phyloP scores from a whole-genome alignment of 805 yeast genomes.

The Candida bentonensis region DNA sequence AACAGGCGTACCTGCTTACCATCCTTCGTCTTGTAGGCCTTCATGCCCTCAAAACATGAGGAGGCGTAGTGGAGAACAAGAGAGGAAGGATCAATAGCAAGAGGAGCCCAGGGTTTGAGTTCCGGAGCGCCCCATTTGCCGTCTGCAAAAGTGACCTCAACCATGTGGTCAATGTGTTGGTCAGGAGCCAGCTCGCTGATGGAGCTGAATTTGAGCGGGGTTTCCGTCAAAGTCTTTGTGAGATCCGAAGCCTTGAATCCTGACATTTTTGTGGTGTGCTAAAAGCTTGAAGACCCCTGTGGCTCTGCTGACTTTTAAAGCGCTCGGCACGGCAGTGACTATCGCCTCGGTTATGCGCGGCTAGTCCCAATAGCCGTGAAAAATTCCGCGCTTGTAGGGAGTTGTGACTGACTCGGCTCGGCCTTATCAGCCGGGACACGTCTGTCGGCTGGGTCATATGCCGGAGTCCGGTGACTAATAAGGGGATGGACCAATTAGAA shows the following conservation, averaged over 20 bases:
- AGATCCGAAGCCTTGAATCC: neutral
- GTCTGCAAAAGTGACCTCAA: conserved; percentile 57
- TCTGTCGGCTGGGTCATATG: too few relatives aligned
- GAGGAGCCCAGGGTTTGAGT: conserved; percentile 59
- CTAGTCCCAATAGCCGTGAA: too few relatives aligned
- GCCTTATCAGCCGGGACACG: too few relatives aligned
- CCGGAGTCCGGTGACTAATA: too few relatives aligned
- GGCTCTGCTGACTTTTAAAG: too few relatives aligned
- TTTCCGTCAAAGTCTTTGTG: neutral
- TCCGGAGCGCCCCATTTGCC: conserved; percentile 66
- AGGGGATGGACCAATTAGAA: too few relatives aligned
- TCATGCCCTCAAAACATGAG: conserved; percentile 75
- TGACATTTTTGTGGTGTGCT: neutral
- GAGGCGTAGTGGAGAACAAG: conserved; percentile 76
- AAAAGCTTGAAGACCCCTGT: too few relatives aligned
- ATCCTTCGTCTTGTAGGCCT: conserved; percentile 41
- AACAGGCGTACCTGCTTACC: conserved; percentile 18
- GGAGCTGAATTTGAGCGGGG: neutral
- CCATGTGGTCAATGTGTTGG: conserved; percentile 47
- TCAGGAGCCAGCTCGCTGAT: neutral
- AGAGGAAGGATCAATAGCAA: conserved; percentile 59
- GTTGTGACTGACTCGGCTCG: too few relatives aligned
- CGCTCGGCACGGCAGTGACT: too few relatives aligned
- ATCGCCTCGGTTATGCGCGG: too few relatives aligned
- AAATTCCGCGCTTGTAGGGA: too few relatives aligned